phyloP scores from a whole-genome alignment of 2,329 filamentous ascomycete species.

The Alternaria ethzedia region DNA sequence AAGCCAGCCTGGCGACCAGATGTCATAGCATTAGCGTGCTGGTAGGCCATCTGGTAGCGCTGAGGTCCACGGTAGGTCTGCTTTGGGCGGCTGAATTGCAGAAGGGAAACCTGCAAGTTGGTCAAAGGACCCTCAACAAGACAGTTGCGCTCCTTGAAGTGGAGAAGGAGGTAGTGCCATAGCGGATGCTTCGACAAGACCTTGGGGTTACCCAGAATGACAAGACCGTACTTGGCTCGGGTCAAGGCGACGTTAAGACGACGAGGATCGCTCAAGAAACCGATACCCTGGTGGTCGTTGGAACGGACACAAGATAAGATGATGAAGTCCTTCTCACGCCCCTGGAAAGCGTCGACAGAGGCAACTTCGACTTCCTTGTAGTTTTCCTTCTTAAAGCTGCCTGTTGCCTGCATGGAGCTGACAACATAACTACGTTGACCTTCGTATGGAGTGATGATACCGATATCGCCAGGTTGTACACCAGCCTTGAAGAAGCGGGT shows the following conservation, averaged over 20 bases:
- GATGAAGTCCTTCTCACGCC: conserved; percentile 98
- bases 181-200: conserved; percentile 96
- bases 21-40: conserved; percentile 67
- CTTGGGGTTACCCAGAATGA: conserved; percentile 97
- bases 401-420: conserved; percentile 98
- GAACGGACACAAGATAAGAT: conserved; percentile 97
- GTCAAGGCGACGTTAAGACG: conserved; percentile 97
- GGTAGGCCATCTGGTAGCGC: conserved; percentile 81
- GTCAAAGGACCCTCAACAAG: conserved; percentile 93
- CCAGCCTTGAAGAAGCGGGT: conserved; percentile 99
- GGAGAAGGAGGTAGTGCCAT: conserved; percentile 92
- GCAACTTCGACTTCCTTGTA: conserved; percentile 99
- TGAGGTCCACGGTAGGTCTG: conserved; percentile 89
- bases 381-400: conserved; percentile 95
- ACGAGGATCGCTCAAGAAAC: conserved; percentile 96
- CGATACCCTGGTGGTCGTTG: conserved; percentile 98
- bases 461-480: conserved; percentile 90
- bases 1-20: conserved; percentile 51
- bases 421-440: conserved; percentile 98
- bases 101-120: conserved; percentile 92
- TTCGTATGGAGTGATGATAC: conserved; percentile 98
- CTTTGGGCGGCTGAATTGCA: conserved; percentile 95
- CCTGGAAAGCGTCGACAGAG: conserved; percentile 98
- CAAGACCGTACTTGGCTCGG: conserved; percentile 93
- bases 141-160: conserved; percentile 97